These are phyloP conservation scores for Microdochium nivale DNA, from an alignment of 2,329 filamentous ascomycete species.

Conservation along the genomic window DNA sequence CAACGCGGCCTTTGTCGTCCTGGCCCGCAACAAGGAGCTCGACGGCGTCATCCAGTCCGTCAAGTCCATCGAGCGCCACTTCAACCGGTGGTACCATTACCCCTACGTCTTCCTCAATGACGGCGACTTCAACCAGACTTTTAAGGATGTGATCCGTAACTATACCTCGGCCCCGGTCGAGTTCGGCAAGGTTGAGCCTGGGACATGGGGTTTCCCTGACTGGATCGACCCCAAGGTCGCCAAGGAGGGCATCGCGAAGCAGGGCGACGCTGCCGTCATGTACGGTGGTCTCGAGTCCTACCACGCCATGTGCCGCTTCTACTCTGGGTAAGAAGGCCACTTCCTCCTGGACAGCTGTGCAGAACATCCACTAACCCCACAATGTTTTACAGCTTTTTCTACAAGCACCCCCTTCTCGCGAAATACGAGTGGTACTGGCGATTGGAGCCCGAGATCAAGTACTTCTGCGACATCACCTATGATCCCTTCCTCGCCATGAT, in stretches of 20 bases:
- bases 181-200: conserved; percentile 84
- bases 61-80: conserved; percentile 96
- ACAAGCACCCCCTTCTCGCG: conserved; percentile 86
- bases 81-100: conserved; percentile 98
- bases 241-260: conserved; percentile 91
- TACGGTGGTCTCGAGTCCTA: conserved; percentile 98
- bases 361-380: conserved; percentile 9
- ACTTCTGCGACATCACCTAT: conserved; percentile 99
- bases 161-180: conserved; percentile 84
- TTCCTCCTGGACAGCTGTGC: not conserved
- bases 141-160: conserved; percentile 80
- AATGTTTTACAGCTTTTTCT: conserved; percentile 72
- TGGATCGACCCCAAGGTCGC: conserved; percentile 93
- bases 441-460: conserved; percentile 97
- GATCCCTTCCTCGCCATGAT: conserved; percentile 97
- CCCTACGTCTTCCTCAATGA: conserved; percentile 98
- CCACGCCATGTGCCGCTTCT: conserved; percentile 98
- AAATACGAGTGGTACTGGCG: conserved; percentile 99
- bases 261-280: conserved; percentile 97
- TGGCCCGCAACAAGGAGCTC: conserved; percentile 92
- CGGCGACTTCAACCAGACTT: conserved; percentile 89
- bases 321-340: conserved; percentile 68
- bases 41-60: conserved; percentile 94
- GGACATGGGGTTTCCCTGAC: conserved; percentile 94
- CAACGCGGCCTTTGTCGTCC: conserved; percentile 91